Conservation (phyloP, 768 basidiomycete genomes). For the Macrolepiota dolichaula region DNA sequence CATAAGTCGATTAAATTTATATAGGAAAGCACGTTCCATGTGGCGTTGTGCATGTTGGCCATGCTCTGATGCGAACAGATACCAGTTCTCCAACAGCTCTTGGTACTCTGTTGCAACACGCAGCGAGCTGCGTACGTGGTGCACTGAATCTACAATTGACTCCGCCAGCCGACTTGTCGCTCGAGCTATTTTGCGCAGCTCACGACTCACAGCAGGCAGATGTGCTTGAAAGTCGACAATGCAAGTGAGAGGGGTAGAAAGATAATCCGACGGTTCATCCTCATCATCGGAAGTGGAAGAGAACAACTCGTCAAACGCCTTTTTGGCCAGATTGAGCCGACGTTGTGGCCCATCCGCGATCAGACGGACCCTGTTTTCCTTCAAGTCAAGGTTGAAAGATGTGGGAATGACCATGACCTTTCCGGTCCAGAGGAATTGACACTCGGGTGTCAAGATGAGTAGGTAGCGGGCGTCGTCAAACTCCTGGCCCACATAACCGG, state of each 20-base stretch:
- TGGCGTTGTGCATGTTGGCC: conserved; percentile 86
- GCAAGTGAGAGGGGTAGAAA: conserved; percentile 38
- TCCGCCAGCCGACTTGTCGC: conserved; percentile 89
- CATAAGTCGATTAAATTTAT: conserved; percentile 79
- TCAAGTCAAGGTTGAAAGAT: conserved; percentile 77
- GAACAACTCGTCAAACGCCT: conserved; percentile 68
- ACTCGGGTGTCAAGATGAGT: conserved; percentile 80
- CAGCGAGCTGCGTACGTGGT: conserved; percentile 74
- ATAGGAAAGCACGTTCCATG: conserved; percentile 70
- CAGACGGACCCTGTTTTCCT: conserved; percentile 86
- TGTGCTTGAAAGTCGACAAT: conserved; percentile 86
- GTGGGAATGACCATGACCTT: conserved; percentile 76
- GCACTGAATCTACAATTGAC: conserved; percentile 88
- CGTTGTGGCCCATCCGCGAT: conserved; percentile 87
- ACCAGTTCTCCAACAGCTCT: conserved; percentile 92
- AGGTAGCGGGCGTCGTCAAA: conserved; percentile 72
- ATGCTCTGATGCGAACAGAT: conserved; percentile 93
- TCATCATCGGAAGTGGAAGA: conserved; percentile 61
- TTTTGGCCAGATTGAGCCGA: conserved; percentile 73
- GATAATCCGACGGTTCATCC: conserved; percentile 24
- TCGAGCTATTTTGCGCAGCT: conserved; percentile 86
- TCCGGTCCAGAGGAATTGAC: conserved; percentile 90
- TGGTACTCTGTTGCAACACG: conserved; percentile 62
- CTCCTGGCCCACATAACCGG: conserved; percentile 43
- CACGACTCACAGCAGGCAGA: conserved; percentile 82